Conservation (phyloP, 352 stramenopile genomes). For the Nannochloropsis limnetica region DNA sequence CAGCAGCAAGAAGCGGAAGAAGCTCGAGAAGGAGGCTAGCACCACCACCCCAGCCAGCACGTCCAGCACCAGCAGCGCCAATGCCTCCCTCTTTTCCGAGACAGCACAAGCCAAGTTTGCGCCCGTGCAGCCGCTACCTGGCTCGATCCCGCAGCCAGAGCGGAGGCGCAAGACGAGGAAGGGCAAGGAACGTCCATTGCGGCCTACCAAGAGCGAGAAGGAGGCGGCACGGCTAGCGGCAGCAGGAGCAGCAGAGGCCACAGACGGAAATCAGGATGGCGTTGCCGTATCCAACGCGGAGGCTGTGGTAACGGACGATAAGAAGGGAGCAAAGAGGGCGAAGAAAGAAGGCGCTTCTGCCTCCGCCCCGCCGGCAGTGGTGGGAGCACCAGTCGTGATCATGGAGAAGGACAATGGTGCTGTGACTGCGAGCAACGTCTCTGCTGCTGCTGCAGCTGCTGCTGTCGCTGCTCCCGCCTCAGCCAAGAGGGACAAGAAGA, state of each 20-base stretch:
- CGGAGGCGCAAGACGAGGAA: not conserved
- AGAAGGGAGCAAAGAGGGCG: not conserved
- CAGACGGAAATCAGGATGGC: not conserved
- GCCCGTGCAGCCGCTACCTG: slow-evolving; percentile 1
- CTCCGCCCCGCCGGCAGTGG: not conserved
- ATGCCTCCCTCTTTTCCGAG: slow-evolving; percentile 29
- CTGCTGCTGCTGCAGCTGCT: not conserved
- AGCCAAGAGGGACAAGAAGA: not conserved
- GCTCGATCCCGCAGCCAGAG: not conserved
- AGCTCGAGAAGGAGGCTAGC: not conserved
- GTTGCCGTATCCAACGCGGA: not conserved
- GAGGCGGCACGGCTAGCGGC: not conserved
- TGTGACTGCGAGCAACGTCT: not conserved
- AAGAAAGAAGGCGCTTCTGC: not conserved
- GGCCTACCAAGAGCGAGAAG: slow-evolving; percentile 11
- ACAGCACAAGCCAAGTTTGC: not conserved
- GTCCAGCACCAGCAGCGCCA: not conserved
- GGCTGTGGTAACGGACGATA: not conserved
- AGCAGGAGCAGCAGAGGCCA: not conserved
- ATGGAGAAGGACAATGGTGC: not conserved
- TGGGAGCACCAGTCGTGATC: not conserved
- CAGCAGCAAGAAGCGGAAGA: slow-evolving; percentile 18
- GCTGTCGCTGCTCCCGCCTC: not conserved
- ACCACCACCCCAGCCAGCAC: not conserved
- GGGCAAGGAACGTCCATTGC: not conserved